Base-by-base conservation (phyloP, 2,329 filamentous ascomycete species). In the Fusarium austroafricanum region DNA sequence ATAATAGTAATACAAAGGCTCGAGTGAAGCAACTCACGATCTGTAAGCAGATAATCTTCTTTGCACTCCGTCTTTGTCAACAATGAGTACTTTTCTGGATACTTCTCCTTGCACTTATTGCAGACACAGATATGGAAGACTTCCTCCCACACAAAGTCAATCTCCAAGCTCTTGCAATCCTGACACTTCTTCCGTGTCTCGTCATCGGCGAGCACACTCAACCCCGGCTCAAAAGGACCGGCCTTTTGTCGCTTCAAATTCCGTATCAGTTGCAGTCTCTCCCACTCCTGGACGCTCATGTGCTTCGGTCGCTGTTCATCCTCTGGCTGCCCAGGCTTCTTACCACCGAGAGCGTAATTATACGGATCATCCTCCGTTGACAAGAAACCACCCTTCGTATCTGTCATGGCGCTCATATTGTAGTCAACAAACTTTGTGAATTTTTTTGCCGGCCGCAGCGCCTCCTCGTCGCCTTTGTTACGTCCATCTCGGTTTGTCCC, bases 391-490 rank as follows among this genome's bases (percentile, higher is more conserved):
- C 96, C 96, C 76, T 97, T 97, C 1, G 95, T 98, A 78, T 99
- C 96, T 9, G 91, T 96, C 94, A 99, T 98, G 80, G 95, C 92
- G 76, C 92, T 95, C 80, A 99, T 96, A 79, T 99, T 96, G 81
- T 97, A 98, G 76, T 99, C 96, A 75, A 99, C 94, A 77, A 92
- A 98, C 78, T 96, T 95, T 63, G 92, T 89, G 71, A 98, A 97
- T 75, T 96, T 97, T 74, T 90, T 88, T 45, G 93, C 92, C 1
- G 95, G 91, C 55, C 89, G 89, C 49, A 96, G 89, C 42, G 78
- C 62, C 77, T 75, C 82, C 17, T 83, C 82, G 67, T 85, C 80
- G 72, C 75, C 77, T 71, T 75, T 77, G 69, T 79, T 81, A 47
- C 88, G 85, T 7, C 88, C 92, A 83, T 96, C 91, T 73, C 93